Base-by-base conservation (phyloP, 2,329 filamentous ascomycete species). In the Penicillium sp. region DNA sequence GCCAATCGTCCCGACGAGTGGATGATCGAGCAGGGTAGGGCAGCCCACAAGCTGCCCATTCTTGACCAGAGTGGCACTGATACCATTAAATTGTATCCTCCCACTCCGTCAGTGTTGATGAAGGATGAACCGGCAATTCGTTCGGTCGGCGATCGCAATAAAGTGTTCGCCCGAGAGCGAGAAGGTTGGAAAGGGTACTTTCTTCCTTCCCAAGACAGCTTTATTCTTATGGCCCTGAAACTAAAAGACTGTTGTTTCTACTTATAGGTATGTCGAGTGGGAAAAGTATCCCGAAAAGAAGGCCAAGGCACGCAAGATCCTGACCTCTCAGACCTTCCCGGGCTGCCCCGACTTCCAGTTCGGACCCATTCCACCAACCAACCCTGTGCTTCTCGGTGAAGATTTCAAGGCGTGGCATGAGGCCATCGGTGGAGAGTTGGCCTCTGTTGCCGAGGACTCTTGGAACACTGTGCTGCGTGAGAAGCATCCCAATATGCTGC, bases 241-340 rank as follows among this genome's bases (percentile, higher is more conserved):
- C 45, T 50, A 39, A 37, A 24, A 8, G 6, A 39, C 18, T 20
- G 31, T 43, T 37, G 13, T 23, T 25, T 6, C 13, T 25, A 8
- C 20, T 35, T 23, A 2, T 8, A 68, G 80, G 6, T 87, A 86
- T 52, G 74, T 88, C 5, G 84, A 87, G 59, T 87, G 83, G 84
- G 84, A 87, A 61, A 76, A 81, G 10, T 84, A 86, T 46, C 84
- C 84, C 0, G 81, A 86, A 42, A 87, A 86, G 66, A 85, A 84
- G 59, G 75, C 73, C 24, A 70, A 77, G 40, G 84, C 81, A 0
- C 75, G 78, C 41, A 74, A 80, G 47, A 78, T 85, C 42, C 61
- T 85, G 12, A 68, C 69, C 23, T 70, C 69, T 44, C 78, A 81
- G 67, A 77, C 50, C 78, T 84, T 64, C 74, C 75, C 32, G 15